Evolutionary conservation across 176 grass and related monocot species (phyloP).

Genomic region (Tillandsia fasciculata): DNA sequence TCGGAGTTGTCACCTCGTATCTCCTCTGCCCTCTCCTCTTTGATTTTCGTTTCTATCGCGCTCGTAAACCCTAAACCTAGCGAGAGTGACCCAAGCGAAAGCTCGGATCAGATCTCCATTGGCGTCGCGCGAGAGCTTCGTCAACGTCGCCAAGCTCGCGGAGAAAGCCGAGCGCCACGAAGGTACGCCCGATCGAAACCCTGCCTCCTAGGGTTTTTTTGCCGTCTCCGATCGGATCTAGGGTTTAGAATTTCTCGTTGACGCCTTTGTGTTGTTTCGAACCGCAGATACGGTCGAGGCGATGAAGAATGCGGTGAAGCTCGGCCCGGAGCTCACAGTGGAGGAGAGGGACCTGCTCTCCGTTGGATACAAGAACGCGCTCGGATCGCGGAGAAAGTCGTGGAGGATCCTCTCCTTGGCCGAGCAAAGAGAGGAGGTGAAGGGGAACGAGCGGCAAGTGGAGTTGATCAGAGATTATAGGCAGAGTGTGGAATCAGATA

Average conservation of each 20-base stretch:
- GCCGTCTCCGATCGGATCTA: neutral
- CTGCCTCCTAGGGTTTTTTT: neutral
- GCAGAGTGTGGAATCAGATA: slow-evolving; percentile 38
- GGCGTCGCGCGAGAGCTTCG: neutral
- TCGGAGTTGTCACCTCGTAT: too few relatives aligned
- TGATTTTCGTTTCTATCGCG: too few relatives aligned
- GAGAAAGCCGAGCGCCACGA: slow-evolving; percentile 8
- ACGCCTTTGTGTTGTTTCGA: neutral
- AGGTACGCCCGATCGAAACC: neutral
- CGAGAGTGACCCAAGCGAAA: neutral
- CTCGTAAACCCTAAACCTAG: too few relatives aligned
- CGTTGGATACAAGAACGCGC: slow-evolving; percentile 58
- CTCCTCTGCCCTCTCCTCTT: too few relatives aligned
- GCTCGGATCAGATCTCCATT: slow-evolving; percentile 3
- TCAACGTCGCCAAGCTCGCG: slow-evolving; percentile 12
- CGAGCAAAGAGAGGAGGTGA: slow-evolving; percentile 43
- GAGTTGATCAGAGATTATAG: slow-evolving; percentile 30
- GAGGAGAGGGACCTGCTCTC: slow-evolving; percentile 61
- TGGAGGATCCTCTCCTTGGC: slow-evolving; percentile 37
- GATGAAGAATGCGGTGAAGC: slow-evolving; percentile 44
- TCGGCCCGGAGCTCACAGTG: slow-evolving; percentile 34
- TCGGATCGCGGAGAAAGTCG: slow-evolving; percentile 33
- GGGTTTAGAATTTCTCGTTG: neutral
- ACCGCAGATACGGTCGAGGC: slow-evolving; percentile 48
- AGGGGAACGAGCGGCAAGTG: slow-evolving; percentile 37